Conservation (phyloP, 345 rosid species). For the Sisymbrium irio region DNA sequence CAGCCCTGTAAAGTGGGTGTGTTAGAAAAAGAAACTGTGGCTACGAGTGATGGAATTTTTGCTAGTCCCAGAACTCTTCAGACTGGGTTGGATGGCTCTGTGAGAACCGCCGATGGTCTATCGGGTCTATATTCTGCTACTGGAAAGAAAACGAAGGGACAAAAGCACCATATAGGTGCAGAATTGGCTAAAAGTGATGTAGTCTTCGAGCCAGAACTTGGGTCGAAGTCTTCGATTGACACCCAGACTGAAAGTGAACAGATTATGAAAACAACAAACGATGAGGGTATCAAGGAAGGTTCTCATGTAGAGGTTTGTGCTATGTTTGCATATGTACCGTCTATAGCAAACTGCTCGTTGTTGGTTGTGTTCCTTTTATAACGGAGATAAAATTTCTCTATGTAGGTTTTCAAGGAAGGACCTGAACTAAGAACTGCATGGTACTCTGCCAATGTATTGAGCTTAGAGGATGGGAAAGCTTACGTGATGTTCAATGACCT, state of each 20-base stretch:
- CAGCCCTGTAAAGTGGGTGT: constrained; percentile 33
- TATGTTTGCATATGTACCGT: neutral
- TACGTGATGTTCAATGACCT: constrained; percentile 68
- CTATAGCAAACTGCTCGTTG: neutral
- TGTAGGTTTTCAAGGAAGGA: constrained; percentile 79
- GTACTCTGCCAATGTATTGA: constrained; percentile 72
- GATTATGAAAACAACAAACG: constrained; percentile 36
- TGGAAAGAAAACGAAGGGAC: constrained; percentile 48
- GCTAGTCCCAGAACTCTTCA: constrained; percentile 33
- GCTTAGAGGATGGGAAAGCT: constrained; percentile 76
- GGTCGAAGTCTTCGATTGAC: constrained; percentile 34
- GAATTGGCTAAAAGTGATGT: constrained; percentile 43
- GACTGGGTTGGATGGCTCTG: constrained; percentile 45
- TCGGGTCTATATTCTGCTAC: constrained; percentile 36
- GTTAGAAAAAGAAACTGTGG: constrained; percentile 37
- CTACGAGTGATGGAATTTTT: constrained; percentile 39
- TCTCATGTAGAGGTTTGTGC: constrained; percentile 79
- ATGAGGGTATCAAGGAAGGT: constrained; percentile 59
- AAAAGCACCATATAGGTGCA: constrained; percentile 41
- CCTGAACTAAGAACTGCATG: constrained; percentile 66
- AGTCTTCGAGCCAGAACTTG: constrained; percentile 46
- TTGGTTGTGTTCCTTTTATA: constrained; percentile 10
- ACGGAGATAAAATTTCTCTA: neutral
- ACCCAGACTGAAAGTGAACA: constrained; percentile 40
- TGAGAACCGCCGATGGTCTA: constrained; percentile 41